Evolutionary conservation across 2,329 filamentous ascomycete genomes (phyloP), one percentile per base, ranked within the genome.

Genomic region (Hortaea werneckii): DNA sequence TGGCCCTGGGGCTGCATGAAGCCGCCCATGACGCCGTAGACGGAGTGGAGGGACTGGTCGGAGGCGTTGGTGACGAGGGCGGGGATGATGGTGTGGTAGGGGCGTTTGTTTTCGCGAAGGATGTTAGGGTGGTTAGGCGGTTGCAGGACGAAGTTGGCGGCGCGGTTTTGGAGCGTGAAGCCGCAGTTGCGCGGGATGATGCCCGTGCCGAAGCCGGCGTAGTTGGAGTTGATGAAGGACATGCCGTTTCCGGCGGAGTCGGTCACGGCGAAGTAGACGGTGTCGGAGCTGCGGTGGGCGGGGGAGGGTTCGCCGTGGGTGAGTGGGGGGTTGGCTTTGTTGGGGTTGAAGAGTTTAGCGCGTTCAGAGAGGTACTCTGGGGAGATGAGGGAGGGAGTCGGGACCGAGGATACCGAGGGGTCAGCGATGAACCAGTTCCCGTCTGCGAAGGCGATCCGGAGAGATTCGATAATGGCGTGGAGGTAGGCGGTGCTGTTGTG

Each of bases 1-100:
- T 96, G 92, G 20, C 90, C 92, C 66, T 96, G 92, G 0, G 92
- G 92, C 68, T 98, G 92, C 85, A 96, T 96, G 67, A 94, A 96
- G 2, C 88, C 90, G 43, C 92, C 92, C 92, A 96, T 96, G 49
- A 96, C 90, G 44, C 92, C 92, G 58, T 90, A 95, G 0, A 94
- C 85, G 4, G 80, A 84, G 64, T 95, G 86, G 46, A 96, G 68
- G 41, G 77, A 82, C 27, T 79, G 78, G 56, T 94, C 87, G 4
- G 70, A 68, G 12, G 78, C 63, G 55, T 92, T 87, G 0, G 92
- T 96, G 12, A 90, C 80, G 65, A 96, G 76, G 0, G 85, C 90
- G 0, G 92, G 90, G 58, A 98, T 98, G 64, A 98, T 96, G 44
- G 92, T 98, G 66, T 96, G 92, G 67, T 96, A 98, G 0, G 92